phyloP scores from a whole-genome alignment of 306 rosid genomes.

The Quillaja saponaria region DNA sequence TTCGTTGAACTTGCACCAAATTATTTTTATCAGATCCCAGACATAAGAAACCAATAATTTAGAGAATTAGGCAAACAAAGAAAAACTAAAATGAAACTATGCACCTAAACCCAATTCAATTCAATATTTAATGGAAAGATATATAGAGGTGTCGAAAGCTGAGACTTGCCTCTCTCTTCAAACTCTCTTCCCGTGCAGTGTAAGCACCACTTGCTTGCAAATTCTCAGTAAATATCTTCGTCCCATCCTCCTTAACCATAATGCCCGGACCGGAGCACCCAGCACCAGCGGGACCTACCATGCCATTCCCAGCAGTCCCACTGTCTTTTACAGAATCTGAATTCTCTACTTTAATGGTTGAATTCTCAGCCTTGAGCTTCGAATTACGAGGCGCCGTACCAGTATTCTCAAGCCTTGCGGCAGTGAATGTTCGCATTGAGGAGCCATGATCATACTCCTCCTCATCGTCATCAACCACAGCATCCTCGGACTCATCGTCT shows the following conservation, averaged over 20 bases:
- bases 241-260: constrained; percentile 74
- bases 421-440: constrained; percentile 85
- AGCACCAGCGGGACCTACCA: constrained; percentile 29
- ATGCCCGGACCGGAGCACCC: constrained; percentile 58
- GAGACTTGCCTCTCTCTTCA: constrained; percentile 67
- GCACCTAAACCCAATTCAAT: too few relatives aligned
- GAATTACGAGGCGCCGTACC: constrained; percentile 55
- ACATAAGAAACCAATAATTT: too few relatives aligned
- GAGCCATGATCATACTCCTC: constrained; percentile 72
- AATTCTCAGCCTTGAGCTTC: constrained; percentile 67
- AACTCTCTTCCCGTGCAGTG: constrained; percentile 82
- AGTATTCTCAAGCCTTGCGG: constrained; percentile 65
- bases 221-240: constrained; percentile 87
- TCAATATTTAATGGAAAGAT: neutral
- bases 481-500: constrained; percentile 80
- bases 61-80: too few relatives aligned
- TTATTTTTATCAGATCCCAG: too few relatives aligned
- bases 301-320: constrained; percentile 34
- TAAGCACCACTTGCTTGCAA: constrained; percentile 95
- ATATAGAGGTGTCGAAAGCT: neutral
- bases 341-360: constrained; percentile 64
- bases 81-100: neutral
- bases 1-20: too few relatives aligned
- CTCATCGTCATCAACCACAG: constrained; percentile 68
- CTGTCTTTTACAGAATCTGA: constrained; percentile 61